Base-by-base conservation (phyloP, 73 alveolate genomes). In the Paramecium sexaurelia region DNA sequence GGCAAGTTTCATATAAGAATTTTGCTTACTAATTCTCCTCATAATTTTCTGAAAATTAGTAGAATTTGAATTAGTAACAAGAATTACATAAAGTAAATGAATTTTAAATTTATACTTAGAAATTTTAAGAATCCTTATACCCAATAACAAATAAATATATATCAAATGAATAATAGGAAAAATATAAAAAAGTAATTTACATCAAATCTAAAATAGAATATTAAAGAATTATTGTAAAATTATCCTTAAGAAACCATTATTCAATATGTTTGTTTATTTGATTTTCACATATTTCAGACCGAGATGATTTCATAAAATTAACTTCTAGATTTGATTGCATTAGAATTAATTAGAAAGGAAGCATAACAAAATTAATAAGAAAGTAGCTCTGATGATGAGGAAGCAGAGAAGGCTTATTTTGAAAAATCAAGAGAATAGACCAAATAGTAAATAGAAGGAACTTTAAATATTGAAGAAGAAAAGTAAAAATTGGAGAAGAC, bases 231-330 rank as follows among this genome's bases (percentile, higher is more conserved):
- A 29, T 32, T 61, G 47, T 11, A 26, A 61, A 32, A 61, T 61
- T 13, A 61, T 61, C 6, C 41, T 22, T 32, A 61, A 6, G 47
- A 61, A 2, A 61, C 39, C 1, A 32, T 61, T 27, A 32, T 61
- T 33, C 15, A 71, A 71, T 71, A 4, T 19, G 5, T 37, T 2
- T 35, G 55, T 71, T 36, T 71, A 29, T 71, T 27, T 71, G 86
- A 71, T 37, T 71, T 71, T 71, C 57, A 35, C 5, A 13, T n/a
- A 32, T 71, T 71, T 71, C 27, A 71, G 35, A 20, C 37, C 2
- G 86, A 32, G 13, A 71, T 71, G 86, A 71, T 71, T 27, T 32
- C 86, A n/a, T 33, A 71, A 71, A 71, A 71, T 20, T 37, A 71
- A 71, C 32, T 71, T 1, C 29, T 71, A 5, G 86, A 71, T 10